Percentiles rank a stretch among this genome's conserved stretches.
Evolutionary conservation across 495 filamentous ascomycete genomes (phyloP).

Genomic region (Penicillium chermesinum): DNA sequence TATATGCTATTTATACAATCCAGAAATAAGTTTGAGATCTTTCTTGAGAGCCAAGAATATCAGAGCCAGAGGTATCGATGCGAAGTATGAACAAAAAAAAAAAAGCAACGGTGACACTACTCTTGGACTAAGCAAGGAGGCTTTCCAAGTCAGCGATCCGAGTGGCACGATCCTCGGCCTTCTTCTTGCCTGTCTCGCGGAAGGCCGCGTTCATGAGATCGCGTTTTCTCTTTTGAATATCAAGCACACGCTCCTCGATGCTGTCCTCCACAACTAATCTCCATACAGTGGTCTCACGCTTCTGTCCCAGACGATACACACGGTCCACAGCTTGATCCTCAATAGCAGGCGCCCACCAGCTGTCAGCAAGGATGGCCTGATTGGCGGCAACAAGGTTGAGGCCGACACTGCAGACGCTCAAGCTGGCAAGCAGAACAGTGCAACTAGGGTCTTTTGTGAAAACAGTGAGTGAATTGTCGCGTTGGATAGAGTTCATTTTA

Average conservation of each 20-base stretch:
- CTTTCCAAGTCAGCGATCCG: constrained; percentile 56
- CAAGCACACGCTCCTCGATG: constrained; percentile 80
- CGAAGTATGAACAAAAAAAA: no score
- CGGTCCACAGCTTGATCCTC: constrained; percentile 93
- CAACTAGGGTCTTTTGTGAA: constrained; percentile 65
- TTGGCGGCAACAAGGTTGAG: constrained; percentile 86
- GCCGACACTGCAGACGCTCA: constrained; percentile 80
- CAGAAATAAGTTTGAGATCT: no score
- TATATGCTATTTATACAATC: no score
- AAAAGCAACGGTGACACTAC: no score
- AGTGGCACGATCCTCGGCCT: constrained; percentile 42
- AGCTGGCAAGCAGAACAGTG: constrained; percentile 74
- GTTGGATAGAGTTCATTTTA: constrained; percentile 60
- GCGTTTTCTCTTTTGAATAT: constrained; percentile 78
- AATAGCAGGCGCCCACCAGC: constrained; percentile 91
- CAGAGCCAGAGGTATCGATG: no score
- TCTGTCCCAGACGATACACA: constrained; percentile 85
- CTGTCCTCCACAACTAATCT: constrained; percentile 75
- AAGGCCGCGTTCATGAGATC: constrained; percentile 74
- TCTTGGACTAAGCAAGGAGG: constrained; percentile 39
- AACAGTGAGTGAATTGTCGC: constrained; percentile 63
- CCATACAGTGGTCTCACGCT: constrained; percentile 69
- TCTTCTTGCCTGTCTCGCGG: constrained; percentile 53
- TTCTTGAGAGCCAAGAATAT: no score
- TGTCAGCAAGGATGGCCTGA: constrained; percentile 78